Base-by-base conservation (phyloP, 768 basidiomycete genomes). In the Mycena haematopus region DNA sequence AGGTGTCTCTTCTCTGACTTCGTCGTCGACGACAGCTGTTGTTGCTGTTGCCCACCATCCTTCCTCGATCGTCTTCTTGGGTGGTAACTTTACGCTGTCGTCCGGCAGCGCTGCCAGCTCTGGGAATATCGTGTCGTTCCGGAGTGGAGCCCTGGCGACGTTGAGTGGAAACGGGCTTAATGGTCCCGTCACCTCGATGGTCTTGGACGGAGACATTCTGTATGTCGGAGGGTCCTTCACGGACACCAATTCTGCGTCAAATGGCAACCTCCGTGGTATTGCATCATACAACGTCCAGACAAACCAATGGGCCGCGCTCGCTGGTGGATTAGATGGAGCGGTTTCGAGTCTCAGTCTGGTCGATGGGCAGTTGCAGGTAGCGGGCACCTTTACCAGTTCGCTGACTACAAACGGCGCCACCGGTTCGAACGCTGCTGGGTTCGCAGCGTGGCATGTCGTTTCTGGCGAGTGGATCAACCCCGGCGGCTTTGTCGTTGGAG, bases 211-310 rank as follows among this genome's bases (percentile, higher is more conserved):
- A 13, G 82, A 91, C 68, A 79, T 78, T 21, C 75, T 99, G 13
- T 97, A 84, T 72, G 86, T 96, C 42, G 96, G 94, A n/a, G 97
- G 97, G 0, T 79, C 86, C 0, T 99, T 99, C 78, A 82, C 80
- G 0, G 88, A 91, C 64, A 91, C 93, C 0, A 73, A 74, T 1
- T 77, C 81, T 6, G 76, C 80, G 17, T 85, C 88, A 0, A 82
- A 81, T 49, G 83, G 84, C 56, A 77, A 75, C 35, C 76, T 94
- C 36, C 74, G 74, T 46, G 83, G 87, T 36, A 74, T 96, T 33
- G 93, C 89, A 0, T 71, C 85, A 56, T 98, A 95, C 73, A 83
- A 95, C 65, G 77, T 93, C 13, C 69, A 76, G 54, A 79, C 78
- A 31, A 83, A 88, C 62, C 70, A 81, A 11, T 98, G 95, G 95